A percentile compares a stretch with the other conserved stretches of the same genome.
phyloP scores from a whole-genome alignment of 2,329 filamentous ascomycete genomes.

The Thielaviopsis punctulata region DNA sequence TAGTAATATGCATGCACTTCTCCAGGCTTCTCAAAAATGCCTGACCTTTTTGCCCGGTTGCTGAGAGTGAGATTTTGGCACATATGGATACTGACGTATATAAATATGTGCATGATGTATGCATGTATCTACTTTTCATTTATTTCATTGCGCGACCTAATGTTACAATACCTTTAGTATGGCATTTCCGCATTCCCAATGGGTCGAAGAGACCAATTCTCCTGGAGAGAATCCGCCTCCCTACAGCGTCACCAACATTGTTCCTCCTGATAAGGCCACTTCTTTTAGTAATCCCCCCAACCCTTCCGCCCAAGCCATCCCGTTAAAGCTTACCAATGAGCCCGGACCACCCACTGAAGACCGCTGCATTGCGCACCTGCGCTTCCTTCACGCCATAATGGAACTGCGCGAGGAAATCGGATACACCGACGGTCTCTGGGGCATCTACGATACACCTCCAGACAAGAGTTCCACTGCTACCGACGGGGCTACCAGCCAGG shows the following conservation, averaged over 20 bases:
- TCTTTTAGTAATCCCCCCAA: neutral
- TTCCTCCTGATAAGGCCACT: neutral
- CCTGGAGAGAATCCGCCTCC: neutral
- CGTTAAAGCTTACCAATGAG: slow-evolving; percentile 4
- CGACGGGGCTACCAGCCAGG: no score
- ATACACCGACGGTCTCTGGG: slow-evolving; percentile 49
- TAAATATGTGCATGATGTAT: no score
- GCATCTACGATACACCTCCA: slow-evolving; percentile 33
- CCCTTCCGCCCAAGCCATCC: neutral
- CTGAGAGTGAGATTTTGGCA: no score
- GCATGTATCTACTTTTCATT: no score
- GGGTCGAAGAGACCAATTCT: no score
- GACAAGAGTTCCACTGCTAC: slow-evolving; percentile 5
- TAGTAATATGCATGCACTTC: no score
- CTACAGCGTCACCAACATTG: neutral
- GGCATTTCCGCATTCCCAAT: no score
- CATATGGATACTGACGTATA: no score
- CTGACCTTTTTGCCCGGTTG: no score
- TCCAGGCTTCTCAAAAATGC: no score
- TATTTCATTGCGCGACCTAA: no score
- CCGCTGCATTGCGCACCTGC: slow-evolving; percentile 55
- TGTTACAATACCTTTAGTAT: no score
- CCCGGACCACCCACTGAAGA: slow-evolving; percentile 18
- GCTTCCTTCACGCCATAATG: slow-evolving; percentile 51
- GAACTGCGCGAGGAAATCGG: slow-evolving; percentile 49